Base-by-base conservation (phyloP, 768 basidiomycete species). In the Gloeopeniophorella convolvens region DNA sequence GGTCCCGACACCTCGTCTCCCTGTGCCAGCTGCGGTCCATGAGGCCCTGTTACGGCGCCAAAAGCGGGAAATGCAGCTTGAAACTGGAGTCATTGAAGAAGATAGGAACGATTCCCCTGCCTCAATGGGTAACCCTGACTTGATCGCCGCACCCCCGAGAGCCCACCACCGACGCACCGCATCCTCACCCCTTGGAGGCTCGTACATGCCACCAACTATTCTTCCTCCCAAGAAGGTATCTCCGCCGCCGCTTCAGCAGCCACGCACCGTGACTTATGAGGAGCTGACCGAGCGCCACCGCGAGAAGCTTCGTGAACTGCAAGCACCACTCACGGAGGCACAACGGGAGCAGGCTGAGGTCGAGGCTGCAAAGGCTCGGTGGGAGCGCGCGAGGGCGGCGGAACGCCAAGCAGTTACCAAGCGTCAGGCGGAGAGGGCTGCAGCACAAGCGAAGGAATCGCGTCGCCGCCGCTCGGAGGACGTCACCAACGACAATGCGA, bases 281-380 rank as follows among this genome's bases (percentile, higher is more conserved):
- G 90, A 95, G 63, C 72, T 95, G 27, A 82, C 80, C 40, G 88
- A 90, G 58, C 74, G 91, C 15, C 92, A 95, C 59, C 78, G 87
- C 42, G 82, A 87, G 68, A 88, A 89, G 68, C 77, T 96, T 71
- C 77, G 76, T 28, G 80, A 82, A 60, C 63, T 96, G 56, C 92
- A 96, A 68, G 80, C 75, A 32, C 92, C 92, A 4, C 68, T 96
- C 27, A 92, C 86, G n/a, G 76, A 79, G 57, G 83, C 83, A 2
- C 81, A 84, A 68, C 80, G 78, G 61, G 86, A 92, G 61, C 77
- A 83, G 54, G 88, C 85, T 1, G 78, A 87, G 24, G 58, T 93
- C 15, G 77, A 75, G 48, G 79, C 79, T n/a, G 91, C 89, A 11
- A 82, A 79, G 62, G 76, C 73, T 59, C 79, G 86, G 24, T 95